phyloP scores from a whole-genome alignment of 345 rosid species.

The Gossypioides kirkii region DNA sequence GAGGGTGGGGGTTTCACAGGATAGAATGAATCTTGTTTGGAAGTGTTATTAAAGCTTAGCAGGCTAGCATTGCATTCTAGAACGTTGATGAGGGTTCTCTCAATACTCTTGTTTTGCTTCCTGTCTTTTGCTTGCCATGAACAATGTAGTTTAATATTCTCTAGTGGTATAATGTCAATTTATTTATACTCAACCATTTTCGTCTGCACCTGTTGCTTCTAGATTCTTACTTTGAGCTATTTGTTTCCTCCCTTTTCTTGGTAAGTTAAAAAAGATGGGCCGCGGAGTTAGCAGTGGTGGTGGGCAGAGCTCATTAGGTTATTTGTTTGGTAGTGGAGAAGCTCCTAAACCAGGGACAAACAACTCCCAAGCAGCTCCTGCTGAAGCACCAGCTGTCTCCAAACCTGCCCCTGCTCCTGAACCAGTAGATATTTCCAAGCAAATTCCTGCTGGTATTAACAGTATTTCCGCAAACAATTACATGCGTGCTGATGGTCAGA shows the following conservation, averaged over 20 bases:
- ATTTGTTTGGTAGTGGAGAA: slow-evolving; percentile 69
- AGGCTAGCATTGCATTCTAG: neutral
- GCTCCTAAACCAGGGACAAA: slow-evolving; percentile 54
- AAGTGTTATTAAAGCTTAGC: neutral
- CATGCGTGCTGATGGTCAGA: slow-evolving; percentile 78
- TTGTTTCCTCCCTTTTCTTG: neutral
- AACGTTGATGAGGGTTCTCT: neutral
- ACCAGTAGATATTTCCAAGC: slow-evolving; percentile 45
- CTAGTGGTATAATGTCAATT: neutral
- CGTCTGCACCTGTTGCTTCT: neutral
- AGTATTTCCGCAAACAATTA: slow-evolving; percentile 62
- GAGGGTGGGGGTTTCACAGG: no score
- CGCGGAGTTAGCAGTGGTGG: slow-evolving; percentile 85
- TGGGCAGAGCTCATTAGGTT: slow-evolving; percentile 84
- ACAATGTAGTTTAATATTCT: neutral
- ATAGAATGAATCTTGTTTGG: neutral
- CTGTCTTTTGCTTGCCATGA: neutral
- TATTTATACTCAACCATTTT: neutral
- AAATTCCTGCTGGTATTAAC: slow-evolving; percentile 62
- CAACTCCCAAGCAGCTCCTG: slow-evolving; percentile 29
- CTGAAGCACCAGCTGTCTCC: slow-evolving; percentile 30
- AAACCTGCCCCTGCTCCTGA: slow-evolving; percentile 37
- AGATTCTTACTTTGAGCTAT: neutral
- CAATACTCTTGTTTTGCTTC: neutral
- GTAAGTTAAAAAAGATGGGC: slow-evolving; percentile 40